These are phyloP conservation scores for Alternaria dauci DNA, from an alignment of 2,329 filamentous ascomycete species.

Conservation along the genomic window DNA sequence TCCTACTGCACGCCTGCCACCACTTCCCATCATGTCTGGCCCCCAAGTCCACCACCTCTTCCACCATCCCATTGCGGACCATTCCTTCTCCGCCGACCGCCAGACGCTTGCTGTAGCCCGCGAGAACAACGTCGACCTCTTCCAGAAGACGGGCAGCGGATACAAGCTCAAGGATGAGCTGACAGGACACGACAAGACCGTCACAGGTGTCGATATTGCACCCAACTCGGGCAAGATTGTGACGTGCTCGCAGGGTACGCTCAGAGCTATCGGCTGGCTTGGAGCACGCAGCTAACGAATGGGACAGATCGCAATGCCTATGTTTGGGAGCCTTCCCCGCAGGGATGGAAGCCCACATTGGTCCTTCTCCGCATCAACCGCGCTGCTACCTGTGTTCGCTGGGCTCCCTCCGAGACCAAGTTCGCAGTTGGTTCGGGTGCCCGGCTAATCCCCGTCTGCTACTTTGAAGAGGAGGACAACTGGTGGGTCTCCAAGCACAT, in stretches of 20 bases:
- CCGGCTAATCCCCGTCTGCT: constrained; percentile 93
- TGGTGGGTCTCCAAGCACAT: constrained; percentile 99
- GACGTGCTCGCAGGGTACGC: constrained; percentile 89
- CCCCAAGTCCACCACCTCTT: constrained; percentile 97
- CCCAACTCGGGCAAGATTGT: constrained; percentile 91
- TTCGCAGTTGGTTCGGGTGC: constrained; percentile 97
- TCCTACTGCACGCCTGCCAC: constrained; percentile 71
- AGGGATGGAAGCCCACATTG: constrained; percentile 95
- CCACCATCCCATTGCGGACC: constrained; percentile 94
- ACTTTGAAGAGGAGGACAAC: constrained; percentile 99
- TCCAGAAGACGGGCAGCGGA: constrained; percentile 73
- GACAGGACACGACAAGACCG: constrained; percentile 95
- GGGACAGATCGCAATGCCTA: constrained; percentile 88
- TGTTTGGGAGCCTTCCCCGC: constrained; percentile 94
- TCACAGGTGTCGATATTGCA: constrained; percentile 96
- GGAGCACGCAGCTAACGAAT: constrained; percentile 26
- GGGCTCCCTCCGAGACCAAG: constrained; percentile 96
- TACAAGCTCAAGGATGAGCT: constrained; percentile 91
- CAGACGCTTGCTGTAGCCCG: constrained; percentile 88
- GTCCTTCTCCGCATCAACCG: constrained; percentile 97
- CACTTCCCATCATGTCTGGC: constrained; percentile 71
- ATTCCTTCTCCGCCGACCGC: constrained; percentile 95
- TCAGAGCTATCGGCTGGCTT: not conserved
- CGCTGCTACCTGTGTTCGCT: constrained; percentile 94
- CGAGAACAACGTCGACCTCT: constrained; percentile 90